These are phyloP conservation scores for Silene uniflora DNA, from an alignment of 148 eudicot species.

Conservation along the genomic window DNA sequence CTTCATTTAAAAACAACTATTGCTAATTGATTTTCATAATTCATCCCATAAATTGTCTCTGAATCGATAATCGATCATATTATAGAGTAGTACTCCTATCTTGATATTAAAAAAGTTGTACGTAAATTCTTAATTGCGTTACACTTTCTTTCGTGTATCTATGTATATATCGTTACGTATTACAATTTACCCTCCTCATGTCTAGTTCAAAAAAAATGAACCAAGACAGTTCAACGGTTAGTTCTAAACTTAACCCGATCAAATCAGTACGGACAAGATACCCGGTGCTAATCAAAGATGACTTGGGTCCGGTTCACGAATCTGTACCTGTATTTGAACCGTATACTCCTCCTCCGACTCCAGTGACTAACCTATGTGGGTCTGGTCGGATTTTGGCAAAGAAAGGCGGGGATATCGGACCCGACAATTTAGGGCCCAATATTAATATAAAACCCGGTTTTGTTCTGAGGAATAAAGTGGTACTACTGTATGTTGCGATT, in stretches of 20 bases:
- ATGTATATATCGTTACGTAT: no score
- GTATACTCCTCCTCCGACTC: conserved; percentile 5
- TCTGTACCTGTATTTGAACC: conserved; percentile 4
- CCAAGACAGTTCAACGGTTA: not conserved
- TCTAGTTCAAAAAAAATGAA: conserved; percentile 4
- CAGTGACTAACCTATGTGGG: no score
- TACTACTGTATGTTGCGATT: not conserved
- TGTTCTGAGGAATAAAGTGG: not conserved
- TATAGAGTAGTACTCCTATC: no score
- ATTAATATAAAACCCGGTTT: not conserved
- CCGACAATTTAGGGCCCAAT: no score
- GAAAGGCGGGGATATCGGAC: not conserved
- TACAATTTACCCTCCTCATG: no score
- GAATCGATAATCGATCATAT: no score
- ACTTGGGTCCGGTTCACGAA: conserved; percentile 1
- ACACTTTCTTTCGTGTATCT: no score
- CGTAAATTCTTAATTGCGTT: no score
- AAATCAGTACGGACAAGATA: not conserved
- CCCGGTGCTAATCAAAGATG: conserved; percentile 15
- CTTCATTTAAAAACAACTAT: not conserved
- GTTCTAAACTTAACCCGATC: conserved; percentile 4
- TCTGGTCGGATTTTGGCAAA: not conserved
- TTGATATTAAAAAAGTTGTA: no score
- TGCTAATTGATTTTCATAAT: not conserved
- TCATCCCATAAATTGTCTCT: not conserved